These are phyloP conservation scores for Acidomyces sp. DNA, from an alignment of 495 filamentous ascomycete species.

Conservation along the genomic window DNA sequence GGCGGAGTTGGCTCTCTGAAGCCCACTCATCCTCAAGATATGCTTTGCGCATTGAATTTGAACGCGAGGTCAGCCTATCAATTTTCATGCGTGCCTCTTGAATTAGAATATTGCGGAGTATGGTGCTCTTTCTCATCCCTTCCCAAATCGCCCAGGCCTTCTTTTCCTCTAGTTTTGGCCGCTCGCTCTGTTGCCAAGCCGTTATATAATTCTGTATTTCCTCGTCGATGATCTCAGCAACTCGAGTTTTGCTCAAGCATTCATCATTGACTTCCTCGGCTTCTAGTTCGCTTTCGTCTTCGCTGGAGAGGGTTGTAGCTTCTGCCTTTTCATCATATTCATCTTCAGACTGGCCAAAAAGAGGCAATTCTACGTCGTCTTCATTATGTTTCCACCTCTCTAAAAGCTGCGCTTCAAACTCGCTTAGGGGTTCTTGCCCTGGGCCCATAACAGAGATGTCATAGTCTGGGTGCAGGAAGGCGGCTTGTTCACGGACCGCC, in stretches of 20 bases:
- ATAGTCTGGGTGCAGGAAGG: slow-evolving; percentile 1
- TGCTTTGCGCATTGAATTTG: slow-evolving; percentile 37
- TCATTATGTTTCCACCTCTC: background rate
- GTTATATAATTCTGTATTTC: slow-evolving; percentile 39
- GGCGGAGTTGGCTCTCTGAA: slow-evolving; percentile 33
- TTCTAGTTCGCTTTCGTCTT: slow-evolving; percentile 8
- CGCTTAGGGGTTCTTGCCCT: too few relatives aligned
- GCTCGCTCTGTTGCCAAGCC: slow-evolving; percentile 44
- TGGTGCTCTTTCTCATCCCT: slow-evolving; percentile 28
- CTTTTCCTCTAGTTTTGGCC: slow-evolving; percentile 36
- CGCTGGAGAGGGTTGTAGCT: background rate
- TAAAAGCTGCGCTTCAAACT: too few relatives aligned
- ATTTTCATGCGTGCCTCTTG: slow-evolving; percentile 26
- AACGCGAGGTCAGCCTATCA: slow-evolving; percentile 32
- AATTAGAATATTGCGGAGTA: slow-evolving; percentile 10
- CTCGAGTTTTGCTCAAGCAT: slow-evolving; percentile 28
- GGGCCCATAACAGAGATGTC: background rate
- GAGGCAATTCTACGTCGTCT: background rate
- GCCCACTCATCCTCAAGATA: slow-evolving; percentile 41
- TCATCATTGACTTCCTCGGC: slow-evolving; percentile 6
- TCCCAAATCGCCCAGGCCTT: slow-evolving; percentile 53
- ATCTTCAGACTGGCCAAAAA: background rate
- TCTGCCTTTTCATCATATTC: background rate
- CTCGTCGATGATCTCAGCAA: slow-evolving; percentile 39
- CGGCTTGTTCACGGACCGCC: slow-evolving; percentile 13